Evolutionary conservation across 1,284 basidiomycete genomes (phyloP), one percentile per base, ranked within the genome.

Genomic region (Ganoderma boninense): DNA sequence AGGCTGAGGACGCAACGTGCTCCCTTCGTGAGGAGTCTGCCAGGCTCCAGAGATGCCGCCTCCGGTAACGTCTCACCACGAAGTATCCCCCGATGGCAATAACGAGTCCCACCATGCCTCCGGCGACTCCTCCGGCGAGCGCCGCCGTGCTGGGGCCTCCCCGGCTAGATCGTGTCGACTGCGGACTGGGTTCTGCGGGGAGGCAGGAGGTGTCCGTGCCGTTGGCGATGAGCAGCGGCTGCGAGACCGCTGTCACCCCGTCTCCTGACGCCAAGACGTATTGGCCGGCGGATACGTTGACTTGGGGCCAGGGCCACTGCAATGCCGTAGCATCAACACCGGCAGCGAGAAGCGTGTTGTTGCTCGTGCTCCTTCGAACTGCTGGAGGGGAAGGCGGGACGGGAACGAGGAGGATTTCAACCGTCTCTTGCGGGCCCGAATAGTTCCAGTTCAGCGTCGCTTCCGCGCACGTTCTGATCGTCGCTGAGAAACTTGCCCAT

Each of bases 121-220:
- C 35, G 5, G 82, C 69, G 18, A 79, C 75, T 18, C 81, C 79
- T 14, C 82, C 82, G 4, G 76, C 78, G 49, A 82, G 78, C 0
- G 79, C 79, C 8, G 79, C 80, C 35, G 20, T 20, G 35, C 29
- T 60, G 35, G 35, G 0, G 73, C 35, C 11, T 26, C 6, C 23
- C 13, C 62, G 0, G 20, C 59, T 14, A 14, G 62, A 10, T 26
- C 62, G n/a, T 10, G 64, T 29, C 35, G 74, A 54, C 13, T 70
- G 23, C 20, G 44, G 26, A 29, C 70, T 61, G 40, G 67, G 38
- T 1, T 38, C 43, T 18, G 14, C 44, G 14, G 26, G 16, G 20
- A 79, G 32, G 65, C 78, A 80, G 2, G 65, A 62, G 3, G 67
- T 65, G 62, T 72, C 70, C 6, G 71, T 64, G 18, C 77, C 77